These are phyloP conservation scores for Colletotrichum sp. DNA, from an alignment of 2,329 filamentous ascomycete species.

Conservation along the genomic window DNA sequence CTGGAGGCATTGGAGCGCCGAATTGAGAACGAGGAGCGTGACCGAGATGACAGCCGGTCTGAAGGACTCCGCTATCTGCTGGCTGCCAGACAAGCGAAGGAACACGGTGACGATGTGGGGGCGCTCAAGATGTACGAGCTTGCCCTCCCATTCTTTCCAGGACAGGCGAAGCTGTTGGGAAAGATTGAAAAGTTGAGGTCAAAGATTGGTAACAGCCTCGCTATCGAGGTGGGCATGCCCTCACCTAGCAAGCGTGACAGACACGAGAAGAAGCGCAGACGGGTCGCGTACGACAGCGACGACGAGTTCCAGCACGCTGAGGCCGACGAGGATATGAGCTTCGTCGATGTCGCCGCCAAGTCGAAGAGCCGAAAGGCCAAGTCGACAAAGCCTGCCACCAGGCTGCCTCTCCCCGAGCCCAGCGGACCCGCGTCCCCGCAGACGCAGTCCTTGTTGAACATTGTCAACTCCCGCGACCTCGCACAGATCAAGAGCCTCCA, in stretches of 20 bases:
- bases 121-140: constrained; percentile 87
- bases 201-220: constrained; percentile 46
- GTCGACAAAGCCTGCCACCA: constrained; percentile 28
- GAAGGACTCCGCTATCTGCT: constrained; percentile 86
- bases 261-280: constrained; percentile 26
- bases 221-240: neutral
- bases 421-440: constrained; percentile 55
- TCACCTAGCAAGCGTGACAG: neutral
- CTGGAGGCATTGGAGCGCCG: constrained; percentile 85
- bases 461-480: constrained; percentile 77
- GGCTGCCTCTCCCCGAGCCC: constrained; percentile 40
- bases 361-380: constrained; percentile 35
- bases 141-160: constrained; percentile 84
- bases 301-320: constrained; percentile 45
- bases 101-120: constrained; percentile 77
- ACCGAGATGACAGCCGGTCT: constrained; percentile 71
- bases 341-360: constrained; percentile 31
- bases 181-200: constrained; percentile 70
- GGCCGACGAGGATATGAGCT: constrained; percentile 45
- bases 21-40: constrained; percentile 68
- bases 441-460: constrained; percentile 67
- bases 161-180: constrained; percentile 76
- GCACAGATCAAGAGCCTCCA: constrained; percentile 69
- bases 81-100: constrained; percentile 92
- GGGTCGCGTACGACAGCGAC: constrained; percentile 34